Evolutionary conservation across 2,329 filamentous ascomycete genomes (phyloP), one percentile per base, ranked within the genome.

Genomic region (Hypoxylon sp.): DNA sequence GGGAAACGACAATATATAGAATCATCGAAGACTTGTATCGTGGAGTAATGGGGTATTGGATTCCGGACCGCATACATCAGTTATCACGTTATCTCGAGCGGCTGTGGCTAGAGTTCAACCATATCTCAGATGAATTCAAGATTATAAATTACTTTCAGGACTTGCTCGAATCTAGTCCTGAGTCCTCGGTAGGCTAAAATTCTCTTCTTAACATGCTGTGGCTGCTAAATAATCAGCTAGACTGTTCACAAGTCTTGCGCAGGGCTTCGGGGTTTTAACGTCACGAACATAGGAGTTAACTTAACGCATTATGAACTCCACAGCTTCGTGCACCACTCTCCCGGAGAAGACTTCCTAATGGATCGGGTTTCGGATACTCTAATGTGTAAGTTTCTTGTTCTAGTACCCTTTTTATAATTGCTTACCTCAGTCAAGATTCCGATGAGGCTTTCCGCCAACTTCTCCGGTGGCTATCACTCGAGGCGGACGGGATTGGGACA

Each of bases 111-210:
- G 53, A 58, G 14, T 67, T 57, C n/a, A n/a, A 22, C 8, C 14
- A 29, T 8, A 63, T 67, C 17, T 44, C 29, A 31, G 58, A 35
- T 9, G 33, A 54, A 44, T 62, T 67, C 11, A 58, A 48, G 31
- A 62, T 67, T n/a, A 24, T 67, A 9, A 67, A 67, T 24, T 67
- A 62, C 39, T 52, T 33, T n/a, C 63, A 67, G 44, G 63, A 63
- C 17, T 26, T 63, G 22, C 31, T 29, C 8, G 48, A 50, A 26
- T 53, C 63, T 37, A 62, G 57, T 29, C 13, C 63, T 17, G 53
- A 67, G 17, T 2, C 58, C 39, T 19, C 58, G 48, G 63, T 67
- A 44, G 13, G 63, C 14, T 5, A 5, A 8, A 44, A 19, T 3
- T 8, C 10, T 11, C 17, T 48, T 37, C 19, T n/a, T 14, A 14